Conservation (phyloP, 2,329 filamentous ascomycete genomes). For the Teratosphaeriaceae sp. region DNA sequence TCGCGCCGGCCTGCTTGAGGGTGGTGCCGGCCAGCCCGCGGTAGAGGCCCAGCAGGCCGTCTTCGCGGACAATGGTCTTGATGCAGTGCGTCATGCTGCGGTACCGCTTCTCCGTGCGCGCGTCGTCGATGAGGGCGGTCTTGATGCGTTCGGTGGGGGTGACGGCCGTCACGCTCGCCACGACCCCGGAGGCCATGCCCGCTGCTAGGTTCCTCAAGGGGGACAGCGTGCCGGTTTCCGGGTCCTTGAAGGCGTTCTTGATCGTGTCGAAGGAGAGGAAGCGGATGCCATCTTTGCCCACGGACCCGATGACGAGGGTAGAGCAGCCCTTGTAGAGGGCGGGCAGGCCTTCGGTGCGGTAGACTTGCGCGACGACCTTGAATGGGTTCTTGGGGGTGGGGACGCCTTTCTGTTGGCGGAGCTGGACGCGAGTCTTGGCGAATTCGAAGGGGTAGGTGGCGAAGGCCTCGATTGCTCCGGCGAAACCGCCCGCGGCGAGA, state of each 20-base stretch:
- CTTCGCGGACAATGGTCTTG: constrained; percentile 42
- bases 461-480: constrained; percentile 18
- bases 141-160: constrained; percentile 64
- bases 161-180: constrained; percentile 57
- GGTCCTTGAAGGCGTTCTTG: constrained; percentile 51
- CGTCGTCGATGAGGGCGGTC: constrained; percentile 60
- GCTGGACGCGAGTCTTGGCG: constrained; percentile 58
- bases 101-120: constrained; percentile 44
- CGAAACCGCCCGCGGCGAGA: constrained; percentile 29
- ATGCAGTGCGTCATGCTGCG: constrained; percentile 47
- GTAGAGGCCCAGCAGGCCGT: constrained; percentile 51
- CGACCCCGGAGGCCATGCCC: constrained; percentile 57
- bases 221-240: constrained; percentile 50
- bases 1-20: constrained; percentile 56
- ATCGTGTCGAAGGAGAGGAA: constrained; percentile 62
- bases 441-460: constrained; percentile 57
- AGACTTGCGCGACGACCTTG: constrained; percentile 48
- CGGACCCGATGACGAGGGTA: constrained; percentile 53
- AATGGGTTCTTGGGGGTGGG: constrained; percentile 52
- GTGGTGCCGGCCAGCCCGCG: constrained; percentile 55
- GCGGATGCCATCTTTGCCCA: constrained; percentile 59
- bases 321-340: constrained; percentile 59
- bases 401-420: constrained; percentile 40
- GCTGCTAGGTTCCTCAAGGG: constrained; percentile 53
- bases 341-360: constrained; percentile 49